A percentile compares a stretch with the other conserved stretches of the same genome.
These are phyloP conservation scores for Chionographis japonica DNA, from an alignment of 106 monocot genomes.

Conservation along the genomic window DNA sequence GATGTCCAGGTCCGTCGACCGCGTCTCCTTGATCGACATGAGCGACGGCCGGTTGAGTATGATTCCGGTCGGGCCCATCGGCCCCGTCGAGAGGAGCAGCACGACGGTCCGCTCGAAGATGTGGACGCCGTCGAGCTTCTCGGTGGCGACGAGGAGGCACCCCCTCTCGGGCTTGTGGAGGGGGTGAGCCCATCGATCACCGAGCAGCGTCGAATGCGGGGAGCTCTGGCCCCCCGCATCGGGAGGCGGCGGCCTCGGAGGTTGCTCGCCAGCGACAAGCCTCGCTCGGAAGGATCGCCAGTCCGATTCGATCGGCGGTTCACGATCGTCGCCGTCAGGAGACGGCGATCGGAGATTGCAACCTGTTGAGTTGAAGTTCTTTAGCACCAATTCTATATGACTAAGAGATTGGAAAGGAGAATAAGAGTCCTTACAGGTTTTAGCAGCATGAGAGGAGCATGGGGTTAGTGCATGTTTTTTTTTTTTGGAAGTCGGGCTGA, in stretches of 20 bases:
- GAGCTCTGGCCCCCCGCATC: not conserved
- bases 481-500: not conserved
- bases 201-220: not conserved
- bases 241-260: not conserved
- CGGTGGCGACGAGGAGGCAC: conserved; percentile 76
- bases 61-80: conserved; percentile 49
- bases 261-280: conserved; percentile 56
- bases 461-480: not conserved
- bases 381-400: not conserved
- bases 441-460: not conserved
- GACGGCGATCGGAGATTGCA: conserved; percentile 21
- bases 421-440: conserved; percentile 22
- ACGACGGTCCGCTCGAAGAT: conserved; percentile 85
- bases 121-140: conserved; percentile 84
- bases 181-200: conserved; percentile 68
- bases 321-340: conserved; percentile 10
- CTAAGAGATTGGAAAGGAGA: not conserved
- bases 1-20: conserved; percentile 36
- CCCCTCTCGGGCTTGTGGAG: conserved; percentile 74
- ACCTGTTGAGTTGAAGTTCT: conserved; percentile 17
- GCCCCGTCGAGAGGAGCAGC: conserved; percentile 50
- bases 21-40: conserved; percentile 89
- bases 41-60: conserved; percentile 90
- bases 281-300: conserved; percentile 89
- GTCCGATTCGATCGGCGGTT: conserved; percentile 32